Conservation (phyloP, 2,329 filamentous ascomycete genomes). For the Cylindrodendrum hubeiense region DNA sequence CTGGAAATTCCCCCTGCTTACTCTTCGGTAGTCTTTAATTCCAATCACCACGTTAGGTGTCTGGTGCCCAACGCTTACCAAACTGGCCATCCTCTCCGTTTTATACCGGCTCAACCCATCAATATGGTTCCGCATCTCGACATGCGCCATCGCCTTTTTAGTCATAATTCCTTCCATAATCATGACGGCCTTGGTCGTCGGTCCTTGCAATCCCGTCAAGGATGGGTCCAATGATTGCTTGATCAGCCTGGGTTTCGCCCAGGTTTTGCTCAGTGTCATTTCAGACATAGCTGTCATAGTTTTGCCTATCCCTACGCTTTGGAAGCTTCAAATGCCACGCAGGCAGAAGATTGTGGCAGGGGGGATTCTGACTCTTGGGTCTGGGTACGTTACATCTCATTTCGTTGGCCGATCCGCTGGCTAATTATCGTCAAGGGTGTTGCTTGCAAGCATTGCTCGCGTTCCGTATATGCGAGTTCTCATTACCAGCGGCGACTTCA, state of each 20-base stretch:
- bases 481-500: constrained; percentile 9
- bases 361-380: constrained; percentile 8
- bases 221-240: constrained; percentile 9
- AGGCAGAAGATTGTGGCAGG: constrained; percentile 16
- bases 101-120: constrained; percentile 13
- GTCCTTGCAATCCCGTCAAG: constrained; percentile 19
- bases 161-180: constrained; percentile 1
- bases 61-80: constrained; percentile 19
- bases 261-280: constrained; percentile 18
- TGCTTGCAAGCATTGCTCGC: constrained; percentile 18
- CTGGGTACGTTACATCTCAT: constrained; percentile 5
- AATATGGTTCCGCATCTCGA: constrained; percentile 1
- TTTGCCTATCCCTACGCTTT: constrained; percentile 11
- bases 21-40: background rate
- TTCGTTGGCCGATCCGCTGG: too few species aligned
- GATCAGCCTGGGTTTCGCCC: constrained; percentile 16
- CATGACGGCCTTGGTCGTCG: background rate
- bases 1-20: background rate
- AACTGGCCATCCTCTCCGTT: constrained; percentile 14
- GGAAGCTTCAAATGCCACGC: constrained; percentile 8
- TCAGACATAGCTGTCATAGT: constrained; percentile 13
- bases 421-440: background rate
- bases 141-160: background rate
- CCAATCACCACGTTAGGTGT: constrained; percentile 19
- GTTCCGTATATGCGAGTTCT: constrained; percentile 19